These are phyloP conservation scores for Mentha longifolia DNA, from an alignment of 257 asterid genomes.

Conservation along the genomic window DNA sequence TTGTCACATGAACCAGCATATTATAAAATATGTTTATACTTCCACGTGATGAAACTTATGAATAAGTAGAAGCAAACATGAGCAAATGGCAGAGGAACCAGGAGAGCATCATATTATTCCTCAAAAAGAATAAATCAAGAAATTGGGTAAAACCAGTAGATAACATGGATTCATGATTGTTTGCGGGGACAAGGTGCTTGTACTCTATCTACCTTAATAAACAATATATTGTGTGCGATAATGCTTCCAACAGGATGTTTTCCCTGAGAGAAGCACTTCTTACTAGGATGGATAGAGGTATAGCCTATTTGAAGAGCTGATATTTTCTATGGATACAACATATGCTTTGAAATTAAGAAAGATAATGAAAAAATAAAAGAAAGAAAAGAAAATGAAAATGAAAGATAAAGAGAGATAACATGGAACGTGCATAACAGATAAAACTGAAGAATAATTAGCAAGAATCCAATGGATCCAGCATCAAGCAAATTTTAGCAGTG, in stretches of 20 bases:
- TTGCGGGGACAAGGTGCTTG: not conserved
- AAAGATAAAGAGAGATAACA: not conserved
- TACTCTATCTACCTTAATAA: slow-evolving; percentile 4
- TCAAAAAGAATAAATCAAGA: slow-evolving; percentile 15
- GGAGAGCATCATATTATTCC: slow-evolving; percentile 1
- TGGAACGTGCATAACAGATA: not conserved
- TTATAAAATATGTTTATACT: slow-evolving; percentile 11
- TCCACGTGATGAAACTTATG: slow-evolving; percentile 17
- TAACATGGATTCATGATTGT: slow-evolving; percentile 4
- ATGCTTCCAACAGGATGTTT: slow-evolving; percentile 8
- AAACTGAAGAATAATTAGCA: slow-evolving; percentile 1
- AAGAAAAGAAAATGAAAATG: too few species aligned
- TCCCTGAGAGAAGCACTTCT: not conserved
- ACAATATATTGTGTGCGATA: slow-evolving; percentile 1
- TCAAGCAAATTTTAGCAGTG: slow-evolving; percentile 4
- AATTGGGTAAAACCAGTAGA: slow-evolving; percentile 10
- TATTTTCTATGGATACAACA: not conserved
- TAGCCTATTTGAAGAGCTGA: not conserved
- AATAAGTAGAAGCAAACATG: slow-evolving; percentile 15
- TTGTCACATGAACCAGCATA: slow-evolving; percentile 23
- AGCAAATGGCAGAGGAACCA: slow-evolving; percentile 19
- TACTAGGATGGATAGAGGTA: not conserved
- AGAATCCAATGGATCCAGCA: slow-evolving; percentile 3
- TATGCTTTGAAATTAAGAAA: not conserved
- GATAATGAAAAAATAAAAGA: too few species aligned